Base-by-base conservation (phyloP, 1,284 basidiomycete species). In the Ganoderma sp. region DNA sequence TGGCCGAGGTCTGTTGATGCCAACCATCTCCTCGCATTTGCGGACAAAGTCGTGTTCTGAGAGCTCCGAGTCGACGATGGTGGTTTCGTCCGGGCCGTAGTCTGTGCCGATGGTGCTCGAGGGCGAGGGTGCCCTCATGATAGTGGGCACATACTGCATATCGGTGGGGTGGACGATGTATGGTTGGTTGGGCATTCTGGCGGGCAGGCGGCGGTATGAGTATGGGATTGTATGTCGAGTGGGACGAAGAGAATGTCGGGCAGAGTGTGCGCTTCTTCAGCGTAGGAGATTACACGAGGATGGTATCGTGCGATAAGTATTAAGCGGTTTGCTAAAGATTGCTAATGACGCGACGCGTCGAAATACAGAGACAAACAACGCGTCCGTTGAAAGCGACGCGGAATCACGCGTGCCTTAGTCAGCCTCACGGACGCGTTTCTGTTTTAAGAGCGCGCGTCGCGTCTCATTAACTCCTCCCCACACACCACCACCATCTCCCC, bases 41-140 rank as follows among this genome's bases (percentile, higher is more conserved):
- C 77, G 76, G 70, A 85, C 84, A 71, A 92, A 89, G 0, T 79
- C 83, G 39, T 78, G 75, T 63, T 86, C 82, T 57, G 79, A 80
- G 48, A 90, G 76, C 63, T 88, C 88, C 10, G 77, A 76, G 73
- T 92, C 90, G 15, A 84, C 86, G 28, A 80, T 77, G 17, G 82
- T 81, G 0, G 89, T 90, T 72, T 88, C 85, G 75, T 92, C 91
- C 32, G 82, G 82, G 8, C 82, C 85, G 67, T 91, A 89, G 9
- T 84, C 81, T 39, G 90, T 91, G 63, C 88, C 90, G 54, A 93
- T 84, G 7, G 91, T 91, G 70, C 88, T 90, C 17, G 89, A 85
- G 22, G 91, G 91, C 3, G 91, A 92, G 1, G 90, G 84, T 6
- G 87, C 84, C 25, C 90, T 88, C 45, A 91, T 82, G 59, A 91